phyloP scores from a whole-genome alignment of 371 early-diverging fungal species.

The Syncephalastrum monosporum region DNA sequence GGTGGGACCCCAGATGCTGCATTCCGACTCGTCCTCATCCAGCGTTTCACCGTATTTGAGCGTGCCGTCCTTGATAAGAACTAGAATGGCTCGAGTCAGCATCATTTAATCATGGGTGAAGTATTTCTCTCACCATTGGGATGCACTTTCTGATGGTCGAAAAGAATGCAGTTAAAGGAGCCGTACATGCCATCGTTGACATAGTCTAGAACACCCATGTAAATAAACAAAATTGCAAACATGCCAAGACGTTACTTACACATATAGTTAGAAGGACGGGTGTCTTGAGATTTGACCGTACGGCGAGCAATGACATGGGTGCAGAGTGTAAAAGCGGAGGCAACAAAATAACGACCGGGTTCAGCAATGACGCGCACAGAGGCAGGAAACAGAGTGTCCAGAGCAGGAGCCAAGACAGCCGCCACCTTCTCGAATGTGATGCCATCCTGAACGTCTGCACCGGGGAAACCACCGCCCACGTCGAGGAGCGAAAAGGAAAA shows the following conservation, averaged over 20 bases:
- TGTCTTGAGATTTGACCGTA: conserved; percentile 53
- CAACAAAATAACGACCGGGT: conserved; percentile 96
- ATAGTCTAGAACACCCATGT: conserved; percentile 54
- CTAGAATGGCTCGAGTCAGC: conserved; percentile 7
- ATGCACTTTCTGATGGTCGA: conserved; percentile 87
- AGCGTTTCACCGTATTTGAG: conserved; percentile 10
- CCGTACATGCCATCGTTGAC: conserved; percentile 98
- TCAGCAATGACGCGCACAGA: conserved; percentile 92
- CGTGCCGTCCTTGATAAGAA: conserved; percentile 16
- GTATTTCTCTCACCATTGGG: conserved; percentile 58
- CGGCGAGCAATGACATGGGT: conserved; percentile 92
- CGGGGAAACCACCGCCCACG: conserved; percentile 97
- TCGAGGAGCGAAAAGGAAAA: conserved; percentile 83
- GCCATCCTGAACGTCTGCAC: conserved; percentile 69
- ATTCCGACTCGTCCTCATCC: conserved; percentile 30
- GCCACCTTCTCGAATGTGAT: conserved; percentile 88
- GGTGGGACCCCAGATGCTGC: conserved; percentile 96
- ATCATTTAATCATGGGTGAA: not conserved
- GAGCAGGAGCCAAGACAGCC: conserved; percentile 69
- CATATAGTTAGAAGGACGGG: conserved; percentile 76
- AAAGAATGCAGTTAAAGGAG: conserved; percentile 96
- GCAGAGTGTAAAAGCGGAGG: conserved; percentile 91
- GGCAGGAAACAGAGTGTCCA: conserved; percentile 75
- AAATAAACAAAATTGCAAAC: too few species aligned
- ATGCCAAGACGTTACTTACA: conserved; percentile 36